Evolutionary conservation across 1,284 basidiomycete species (phyloP).

Genomic region (Cystobasidium pallidum): DNA sequence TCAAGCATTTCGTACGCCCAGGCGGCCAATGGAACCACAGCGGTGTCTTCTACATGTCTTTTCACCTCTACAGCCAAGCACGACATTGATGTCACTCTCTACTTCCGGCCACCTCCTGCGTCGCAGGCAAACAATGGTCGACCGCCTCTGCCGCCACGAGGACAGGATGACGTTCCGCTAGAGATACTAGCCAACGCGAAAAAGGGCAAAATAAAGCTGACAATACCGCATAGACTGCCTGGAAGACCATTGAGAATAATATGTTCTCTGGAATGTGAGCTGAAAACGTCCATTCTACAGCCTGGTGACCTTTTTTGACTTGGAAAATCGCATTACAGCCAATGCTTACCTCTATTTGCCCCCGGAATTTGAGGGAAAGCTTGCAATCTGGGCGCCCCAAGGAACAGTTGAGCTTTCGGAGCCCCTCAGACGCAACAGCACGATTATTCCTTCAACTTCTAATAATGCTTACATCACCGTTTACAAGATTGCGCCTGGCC

Average conservation of each 20-base stretch:
- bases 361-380: conserved; percentile 34
- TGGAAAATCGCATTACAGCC: conserved; percentile 1
- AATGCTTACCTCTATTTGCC: conserved; percentile 37
- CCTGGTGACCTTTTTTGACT: neutral
- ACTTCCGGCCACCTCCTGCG: conserved; percentile 37
- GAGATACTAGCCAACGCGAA: conserved; percentile 35
- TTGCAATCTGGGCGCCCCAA: conserved; percentile 39
- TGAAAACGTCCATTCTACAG: neutral
- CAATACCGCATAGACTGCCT: conserved; percentile 34
- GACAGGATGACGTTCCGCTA: conserved; percentile 23
- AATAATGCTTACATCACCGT: conserved; percentile 41
- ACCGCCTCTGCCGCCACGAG: conserved; percentile 31
- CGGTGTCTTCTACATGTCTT: conserved; percentile 19
- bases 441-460: conserved; percentile 36
- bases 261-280: conserved; percentile 24
- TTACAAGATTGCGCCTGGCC: conserved; percentile 25
- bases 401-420: conserved; percentile 35
- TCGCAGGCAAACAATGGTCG: neutral
- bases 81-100: conserved; percentile 40
- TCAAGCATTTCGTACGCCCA: conserved; percentile 8
- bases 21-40: conserved; percentile 31
- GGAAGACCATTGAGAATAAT: conserved; percentile 30
- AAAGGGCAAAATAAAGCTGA: conserved; percentile 34
- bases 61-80: conserved; percentile 19
- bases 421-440: conserved; percentile 26